These are phyloP conservation scores for Xanthoconium stramineum DNA, from an alignment of 768 basidiomycete species.

Conservation along the genomic window DNA sequence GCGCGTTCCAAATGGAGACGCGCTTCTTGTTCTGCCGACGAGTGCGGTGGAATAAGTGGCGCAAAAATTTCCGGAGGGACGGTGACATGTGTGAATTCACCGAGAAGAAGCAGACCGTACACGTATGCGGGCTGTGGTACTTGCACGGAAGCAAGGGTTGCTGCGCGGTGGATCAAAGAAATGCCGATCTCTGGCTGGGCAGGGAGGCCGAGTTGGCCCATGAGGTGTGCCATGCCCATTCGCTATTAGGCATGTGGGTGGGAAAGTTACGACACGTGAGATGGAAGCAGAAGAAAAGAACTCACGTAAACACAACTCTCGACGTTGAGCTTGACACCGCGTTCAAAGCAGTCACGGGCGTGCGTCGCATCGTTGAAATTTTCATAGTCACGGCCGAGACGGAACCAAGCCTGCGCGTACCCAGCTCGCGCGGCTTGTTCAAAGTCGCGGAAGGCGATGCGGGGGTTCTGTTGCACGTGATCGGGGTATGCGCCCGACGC, in stretches of 20 bases:
- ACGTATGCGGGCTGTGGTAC: constrained; percentile 87
- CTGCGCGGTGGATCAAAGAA: constrained; percentile 73
- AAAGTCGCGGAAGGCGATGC: constrained; percentile 85
- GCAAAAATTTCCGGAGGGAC: constrained; percentile 50
- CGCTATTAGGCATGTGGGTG: constrained; percentile 46
- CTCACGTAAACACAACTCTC: constrained; percentile 56
- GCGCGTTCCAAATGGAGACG: constrained; percentile 77
- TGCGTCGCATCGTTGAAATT: constrained; percentile 69
- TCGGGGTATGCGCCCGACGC: constrained; percentile 71
- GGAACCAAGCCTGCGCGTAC: constrained; percentile 83
- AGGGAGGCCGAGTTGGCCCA: constrained; percentile 77
- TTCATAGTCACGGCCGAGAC: constrained; percentile 89
- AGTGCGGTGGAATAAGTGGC: constrained; percentile 52
- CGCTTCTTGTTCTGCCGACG: constrained; percentile 54
- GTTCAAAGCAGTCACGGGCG: constrained; percentile 84
- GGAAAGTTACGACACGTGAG: background rate
- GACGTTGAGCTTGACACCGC: constrained; percentile 70
- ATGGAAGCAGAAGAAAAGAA: background rate
- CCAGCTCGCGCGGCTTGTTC: constrained; percentile 80
- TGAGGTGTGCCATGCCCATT: constrained; percentile 88
- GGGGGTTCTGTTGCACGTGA: constrained; percentile 61
- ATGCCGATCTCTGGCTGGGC: constrained; percentile 56
- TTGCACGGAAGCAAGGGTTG: constrained; percentile 67
- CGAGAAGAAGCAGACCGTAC: constrained; percentile 81
- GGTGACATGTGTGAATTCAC: constrained; percentile 71